Conservation (phyloP, 176 grass and related monocot genomes). For the Chrysopogon serrulatus region DNA sequence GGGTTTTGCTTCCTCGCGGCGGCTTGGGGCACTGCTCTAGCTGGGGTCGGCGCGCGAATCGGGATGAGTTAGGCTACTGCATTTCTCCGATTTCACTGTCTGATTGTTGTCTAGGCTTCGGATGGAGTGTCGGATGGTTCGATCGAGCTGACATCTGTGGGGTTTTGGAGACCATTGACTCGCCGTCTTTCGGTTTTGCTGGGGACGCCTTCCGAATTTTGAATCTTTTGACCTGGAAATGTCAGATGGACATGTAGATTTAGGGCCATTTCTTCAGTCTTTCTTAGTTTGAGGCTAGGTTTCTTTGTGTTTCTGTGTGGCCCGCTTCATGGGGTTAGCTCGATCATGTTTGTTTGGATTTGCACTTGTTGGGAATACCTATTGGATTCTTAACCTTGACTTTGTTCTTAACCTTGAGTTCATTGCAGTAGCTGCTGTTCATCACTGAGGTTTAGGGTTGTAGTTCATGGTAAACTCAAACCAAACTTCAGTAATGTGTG, state of each 20-base stretch:
- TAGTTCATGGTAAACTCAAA: background rate
- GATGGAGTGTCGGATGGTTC: background rate
- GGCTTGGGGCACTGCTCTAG: background rate
- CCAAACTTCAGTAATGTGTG: background rate
- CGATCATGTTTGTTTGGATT: background rate
- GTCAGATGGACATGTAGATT: constrained; percentile 1
- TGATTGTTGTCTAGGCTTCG: background rate
- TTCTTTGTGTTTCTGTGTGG: background rate
- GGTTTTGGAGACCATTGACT: background rate
- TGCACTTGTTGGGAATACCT: background rate
- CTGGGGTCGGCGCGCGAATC: background rate
- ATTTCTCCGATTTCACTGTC: background rate
- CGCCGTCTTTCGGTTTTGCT: background rate
- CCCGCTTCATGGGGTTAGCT: background rate
- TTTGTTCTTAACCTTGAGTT: background rate
- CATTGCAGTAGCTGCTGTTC: background rate
- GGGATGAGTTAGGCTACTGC: background rate
- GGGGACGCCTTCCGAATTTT: background rate
- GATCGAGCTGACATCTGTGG: background rate
- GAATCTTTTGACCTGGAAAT: background rate
- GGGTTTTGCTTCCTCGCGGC: background rate
- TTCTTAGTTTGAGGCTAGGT: background rate
- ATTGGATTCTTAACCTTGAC: background rate
- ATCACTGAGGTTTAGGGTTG: background rate
- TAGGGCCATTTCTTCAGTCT: background rate